Evolutionary conservation across 2,329 filamentous ascomycete species (phyloP).

Genomic region (Emergomyces orientalis): DNA sequence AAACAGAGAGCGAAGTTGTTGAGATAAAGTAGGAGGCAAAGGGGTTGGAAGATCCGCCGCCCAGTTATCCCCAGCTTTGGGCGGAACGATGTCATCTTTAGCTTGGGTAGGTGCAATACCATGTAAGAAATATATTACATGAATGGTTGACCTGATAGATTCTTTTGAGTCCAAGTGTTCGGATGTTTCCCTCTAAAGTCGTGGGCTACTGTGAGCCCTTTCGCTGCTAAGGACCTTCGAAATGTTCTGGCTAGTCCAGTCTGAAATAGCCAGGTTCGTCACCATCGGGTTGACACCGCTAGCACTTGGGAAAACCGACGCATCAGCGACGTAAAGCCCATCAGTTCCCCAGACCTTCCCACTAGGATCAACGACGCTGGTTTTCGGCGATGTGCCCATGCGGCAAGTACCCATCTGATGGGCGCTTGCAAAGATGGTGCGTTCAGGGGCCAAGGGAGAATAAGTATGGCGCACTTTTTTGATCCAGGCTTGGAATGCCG

Average conservation of each 20-base stretch:
- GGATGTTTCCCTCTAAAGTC: constrained; percentile 1
- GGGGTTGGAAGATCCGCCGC: neutral
- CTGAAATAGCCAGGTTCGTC: constrained; percentile 43
- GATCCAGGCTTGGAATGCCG: constrained; percentile 48
- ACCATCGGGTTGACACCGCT: constrained; percentile 46
- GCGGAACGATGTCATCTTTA: neutral
- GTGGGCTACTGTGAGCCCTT: constrained; percentile 22
- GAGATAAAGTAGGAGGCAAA: constrained; percentile 1
- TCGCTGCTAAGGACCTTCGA: constrained; percentile 23
- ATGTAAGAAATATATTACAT: neutral
- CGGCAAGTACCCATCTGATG: constrained; percentile 46
- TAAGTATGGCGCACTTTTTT: constrained; percentile 38
- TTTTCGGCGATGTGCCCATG: constrained; percentile 36
- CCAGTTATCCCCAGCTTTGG: neutral
- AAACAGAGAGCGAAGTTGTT: neutral
- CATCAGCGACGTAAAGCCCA: constrained; percentile 41
- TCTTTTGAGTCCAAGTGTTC: no score
- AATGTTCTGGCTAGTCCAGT: constrained; percentile 37
- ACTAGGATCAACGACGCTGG: constrained; percentile 37
- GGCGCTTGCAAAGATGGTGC: constrained; percentile 35
- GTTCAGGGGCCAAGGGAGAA: constrained; percentile 38
- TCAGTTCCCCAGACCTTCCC: constrained; percentile 41
- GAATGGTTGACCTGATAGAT: neutral
- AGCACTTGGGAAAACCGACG: constrained; percentile 43
- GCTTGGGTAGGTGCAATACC: neutral